These are phyloP conservation scores for Annulohypoxylon nitens DNA, from an alignment of 495 filamentous ascomycete species.

Conservation along the genomic window DNA sequence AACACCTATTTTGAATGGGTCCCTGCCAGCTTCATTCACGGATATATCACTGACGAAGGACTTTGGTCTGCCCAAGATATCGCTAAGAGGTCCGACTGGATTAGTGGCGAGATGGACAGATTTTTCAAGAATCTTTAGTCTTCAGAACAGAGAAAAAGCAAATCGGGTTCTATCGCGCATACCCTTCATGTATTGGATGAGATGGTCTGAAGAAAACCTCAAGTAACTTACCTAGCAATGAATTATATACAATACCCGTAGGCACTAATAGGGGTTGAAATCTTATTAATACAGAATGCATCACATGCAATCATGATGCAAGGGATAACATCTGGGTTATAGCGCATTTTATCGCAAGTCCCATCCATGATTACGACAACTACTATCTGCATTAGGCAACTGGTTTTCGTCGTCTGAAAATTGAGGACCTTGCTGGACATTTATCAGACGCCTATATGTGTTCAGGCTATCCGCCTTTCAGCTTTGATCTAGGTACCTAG, in stretches of 20 bases:
- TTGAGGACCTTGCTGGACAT: constrained; percentile 36
- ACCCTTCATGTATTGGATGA: not conserved
- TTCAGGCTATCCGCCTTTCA: not conserved
- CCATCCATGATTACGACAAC: constrained; percentile 8
- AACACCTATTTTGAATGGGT: constrained; percentile 80
- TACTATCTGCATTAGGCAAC: constrained; percentile 35
- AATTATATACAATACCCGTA: too few relatives aligned
- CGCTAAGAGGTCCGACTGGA: constrained; percentile 42
- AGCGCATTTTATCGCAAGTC: constrained; percentile 1
- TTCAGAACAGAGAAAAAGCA: too few relatives aligned
- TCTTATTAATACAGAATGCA: not conserved
- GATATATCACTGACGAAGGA: constrained; percentile 68
- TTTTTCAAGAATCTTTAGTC: constrained; percentile 54
- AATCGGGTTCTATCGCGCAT: too few relatives aligned
- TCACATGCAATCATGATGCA: not conserved
- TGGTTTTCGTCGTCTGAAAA: constrained; percentile 12
- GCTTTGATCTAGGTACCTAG: not conserved
- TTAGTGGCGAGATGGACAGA: constrained; percentile 47
- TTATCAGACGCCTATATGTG: too few relatives aligned
- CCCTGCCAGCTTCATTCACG: constrained; percentile 64
- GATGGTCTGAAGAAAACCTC: too few relatives aligned
- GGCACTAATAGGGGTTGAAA: not conserved
- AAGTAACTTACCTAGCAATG: too few relatives aligned
- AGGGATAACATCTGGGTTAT: not conserved
- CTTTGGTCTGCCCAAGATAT: constrained; percentile 53